Percentiles rank a stretch among this genome's conserved stretches.
Evolutionary conservation across 2,329 filamentous ascomycete genomes (phyloP).

Genomic region (Sordariomycetes sp.): DNA sequence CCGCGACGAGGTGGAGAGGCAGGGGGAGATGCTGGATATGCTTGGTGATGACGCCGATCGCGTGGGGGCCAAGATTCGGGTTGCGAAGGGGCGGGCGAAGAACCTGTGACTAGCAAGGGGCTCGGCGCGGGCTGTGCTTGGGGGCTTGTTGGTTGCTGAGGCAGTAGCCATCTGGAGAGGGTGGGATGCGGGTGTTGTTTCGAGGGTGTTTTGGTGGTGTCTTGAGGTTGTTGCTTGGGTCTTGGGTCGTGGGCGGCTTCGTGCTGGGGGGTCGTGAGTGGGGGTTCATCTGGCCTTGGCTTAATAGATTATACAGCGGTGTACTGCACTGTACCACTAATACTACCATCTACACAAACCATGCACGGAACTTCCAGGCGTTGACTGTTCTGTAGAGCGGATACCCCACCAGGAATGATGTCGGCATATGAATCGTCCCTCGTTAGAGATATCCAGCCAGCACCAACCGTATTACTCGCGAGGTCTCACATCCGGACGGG

Average conservation of each 20-base stretch:
- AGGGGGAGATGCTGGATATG: slow-evolving; percentile 56
- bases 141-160: background rate
- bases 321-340: background rate
- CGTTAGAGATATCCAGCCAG: too few relatives aligned
- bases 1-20: slow-evolving; percentile 57
- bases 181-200: slow-evolving; percentile 6
- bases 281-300: background rate
- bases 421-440: too few relatives aligned
- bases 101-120: slow-evolving; percentile 41
- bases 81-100: slow-evolving; percentile 59
- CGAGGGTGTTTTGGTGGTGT: slow-evolving; percentile 7
- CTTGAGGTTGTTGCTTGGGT: slow-evolving; percentile 6
- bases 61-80: slow-evolving; percentile 53
- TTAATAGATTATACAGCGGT: background rate
- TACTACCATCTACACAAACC: background rate
- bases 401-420: too few relatives aligned
- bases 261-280: background rate
- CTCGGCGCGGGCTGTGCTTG: background rate
- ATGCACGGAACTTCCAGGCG: too few relatives aligned
- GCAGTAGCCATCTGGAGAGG: slow-evolving; percentile 5
- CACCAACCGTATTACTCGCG: too few relatives aligned
- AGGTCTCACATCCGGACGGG: too few relatives aligned
- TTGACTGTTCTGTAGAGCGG: too few relatives aligned
- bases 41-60: slow-evolving; percentile 54
- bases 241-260: slow-evolving; percentile 1